Base-by-base conservation (phyloP, 345 rosid genomes). In the Corchorus capsularis region DNA sequence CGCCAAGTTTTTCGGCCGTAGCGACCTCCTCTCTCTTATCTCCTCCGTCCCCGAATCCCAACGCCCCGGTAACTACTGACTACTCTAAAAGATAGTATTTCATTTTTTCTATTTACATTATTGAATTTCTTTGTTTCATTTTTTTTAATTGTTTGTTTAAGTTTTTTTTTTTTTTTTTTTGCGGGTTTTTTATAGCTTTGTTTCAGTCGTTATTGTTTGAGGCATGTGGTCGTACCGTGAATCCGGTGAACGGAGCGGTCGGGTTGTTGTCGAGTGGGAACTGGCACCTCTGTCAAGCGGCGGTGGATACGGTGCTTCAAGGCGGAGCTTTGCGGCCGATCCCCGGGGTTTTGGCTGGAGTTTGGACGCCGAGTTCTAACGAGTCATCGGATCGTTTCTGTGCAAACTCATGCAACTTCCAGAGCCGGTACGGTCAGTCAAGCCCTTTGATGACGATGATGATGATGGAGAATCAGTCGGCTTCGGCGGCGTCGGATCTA, bases 141-240 rank as follows among this genome's bases (percentile, higher is more conserved):
- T 2, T 54, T 53, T 60, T n/a, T n/a, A n/a, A 39, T 19, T 12
- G n/a, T 54, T 13, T 20, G 7, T 41, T 62, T 62, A n/a, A 52
- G 6, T 19, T 8, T 17, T 49, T 27, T 13, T 10, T 64, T 22
- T 19, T 8, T 17, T 49, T 27, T 13, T 10, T 64, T 22, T 75
- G 45, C 8, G 46, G 22, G 8, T 52, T 66, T 68, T 45, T 72
- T 45, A 13, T 61, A 89, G 93, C 82, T 78, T 75, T 89, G 86
- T 87, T 86, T 73, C 89, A 89, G 54, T 89, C 93, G 16, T 80
- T 89, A 65, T 73, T 89, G 69, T 87, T 79, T 39, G 93, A 89
- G 78, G 90, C 90, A 12, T 89, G 93, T 53, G 93, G 90, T n/a
- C 77, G 93, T 3, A 86, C 93, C 27, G 88, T 89, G 46, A 89